Conservation (phyloP, 2,329 filamentous ascomycete genomes). For the Beauveria sp. region DNA sequence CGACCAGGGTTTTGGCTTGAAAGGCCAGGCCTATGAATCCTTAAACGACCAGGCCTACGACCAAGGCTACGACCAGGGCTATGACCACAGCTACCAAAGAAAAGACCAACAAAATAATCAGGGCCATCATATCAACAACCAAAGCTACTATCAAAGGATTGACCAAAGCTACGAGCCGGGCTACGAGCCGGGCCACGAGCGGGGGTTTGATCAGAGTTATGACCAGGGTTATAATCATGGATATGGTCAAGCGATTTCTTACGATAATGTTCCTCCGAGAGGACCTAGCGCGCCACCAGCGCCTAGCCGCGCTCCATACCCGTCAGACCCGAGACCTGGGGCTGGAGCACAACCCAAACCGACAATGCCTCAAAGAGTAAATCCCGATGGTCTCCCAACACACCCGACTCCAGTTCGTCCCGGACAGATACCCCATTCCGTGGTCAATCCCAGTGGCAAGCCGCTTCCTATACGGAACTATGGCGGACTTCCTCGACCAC, state of each 20-base stretch:
- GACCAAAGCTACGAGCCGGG: conserved; percentile 20
- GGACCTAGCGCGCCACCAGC: conserved; percentile 26
- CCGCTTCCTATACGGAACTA: conserved; percentile 54
- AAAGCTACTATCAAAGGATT: conserved; percentile 16
- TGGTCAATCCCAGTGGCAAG: conserved; percentile 47
- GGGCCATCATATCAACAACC: not conserved
- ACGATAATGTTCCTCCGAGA: conserved; percentile 21
- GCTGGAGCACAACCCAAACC: conserved; percentile 18
- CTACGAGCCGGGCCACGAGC: conserved; percentile 1
- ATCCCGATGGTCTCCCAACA: conserved; percentile 43
- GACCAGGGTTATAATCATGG: conserved; percentile 16
- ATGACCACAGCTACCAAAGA: conserved; percentile 15
- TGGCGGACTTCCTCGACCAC: conserved; percentile 30
- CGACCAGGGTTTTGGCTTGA: conserved; percentile 5
- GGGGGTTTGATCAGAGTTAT: conserved; percentile 17
- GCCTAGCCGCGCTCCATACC: conserved; percentile 14
- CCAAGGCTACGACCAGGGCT: conserved; percentile 15
- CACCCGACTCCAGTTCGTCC: conserved; percentile 58
- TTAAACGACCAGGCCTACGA: conserved; percentile 17
- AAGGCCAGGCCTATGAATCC: conserved; percentile 12
- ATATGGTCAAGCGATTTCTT: conserved; percentile 19
- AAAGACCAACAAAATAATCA: conserved; percentile 16
- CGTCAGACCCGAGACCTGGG: conserved; percentile 18
- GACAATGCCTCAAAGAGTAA: conserved; percentile 20
- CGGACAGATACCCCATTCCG: conserved; percentile 52